Base-by-base conservation (phyloP, 148 eudicot genomes). In the Beta vulgaris region DNA sequence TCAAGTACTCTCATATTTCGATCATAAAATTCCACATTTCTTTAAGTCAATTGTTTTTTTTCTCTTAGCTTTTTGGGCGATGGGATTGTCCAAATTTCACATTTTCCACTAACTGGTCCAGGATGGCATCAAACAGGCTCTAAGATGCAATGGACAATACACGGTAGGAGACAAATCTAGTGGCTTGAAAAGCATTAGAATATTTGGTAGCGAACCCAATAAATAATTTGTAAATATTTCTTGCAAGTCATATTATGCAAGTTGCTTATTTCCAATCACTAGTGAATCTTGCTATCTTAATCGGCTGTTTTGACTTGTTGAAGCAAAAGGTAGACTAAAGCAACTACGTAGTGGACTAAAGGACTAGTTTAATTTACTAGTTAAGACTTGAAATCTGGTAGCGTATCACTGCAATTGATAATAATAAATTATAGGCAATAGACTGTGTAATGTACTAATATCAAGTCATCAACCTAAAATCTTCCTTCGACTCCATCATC, bases 231-330 rank as follows among this genome's bases (percentile, higher is more conserved):
- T n/a, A n/a, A n/a, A n/a, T n/a, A n/a, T n/a, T n/a, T n/a, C n/a
- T n/a, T n/a, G n/a, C n/a, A n/a, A n/a, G n/a, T n/a, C n/a, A n/a
- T 46, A 46, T 57, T 25, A 57, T 57, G 61, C 61, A 57, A 57
- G 34, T 57, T 57, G 61, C 4, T 26, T 57, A 16, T 57, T 26
- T 26, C 61, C 36, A 59, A 31, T 59, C 18, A 21, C 15, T 29
- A 29, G 15, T 6, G 64, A 59, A 59, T 59, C 35, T 59, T 59
- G 36, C 21, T 25, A 59, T 59, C 19, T 59, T 26, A 2, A 57
- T 46, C 32, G 4, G 1, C 1, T 59, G 64, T 31, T 29, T 59
- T 31, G 64, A 59, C 64, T 59, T 59, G 21, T 31, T 29, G 21
- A 31, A 29, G 34, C 28, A 31, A 59, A 59, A 31, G 31, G 4